phyloP scores from a whole-genome alignment of 495 filamentous ascomycete species.

The Xylaria venustula region DNA sequence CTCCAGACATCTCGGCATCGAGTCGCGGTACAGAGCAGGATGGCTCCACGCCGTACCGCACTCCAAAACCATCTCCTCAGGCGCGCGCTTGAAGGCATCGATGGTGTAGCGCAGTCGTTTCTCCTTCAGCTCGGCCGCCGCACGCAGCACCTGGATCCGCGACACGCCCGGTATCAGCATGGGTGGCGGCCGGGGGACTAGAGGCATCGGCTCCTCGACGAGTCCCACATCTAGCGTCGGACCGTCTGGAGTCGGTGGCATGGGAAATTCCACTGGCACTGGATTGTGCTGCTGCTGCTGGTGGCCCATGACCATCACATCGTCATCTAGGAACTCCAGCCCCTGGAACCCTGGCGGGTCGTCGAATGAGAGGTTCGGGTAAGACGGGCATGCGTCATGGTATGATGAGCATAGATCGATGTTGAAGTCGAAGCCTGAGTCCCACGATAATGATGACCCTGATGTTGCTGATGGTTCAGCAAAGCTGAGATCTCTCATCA shows the following conservation, averaged over 20 bases:
- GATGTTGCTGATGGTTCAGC: too few species aligned
- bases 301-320: neutral
- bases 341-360: neutral
- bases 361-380: constrained; percentile 6
- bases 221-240: neutral
- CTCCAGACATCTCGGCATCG: constrained; percentile 49
- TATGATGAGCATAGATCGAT: constrained; percentile 1
- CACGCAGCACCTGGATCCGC: constrained; percentile 1
- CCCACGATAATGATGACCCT: constrained; percentile 7
- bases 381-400: neutral
- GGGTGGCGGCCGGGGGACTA: neutral
- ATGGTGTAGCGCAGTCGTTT: constrained; percentile 46
- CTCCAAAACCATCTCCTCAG: constrained; percentile 47
- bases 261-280: too few species aligned
- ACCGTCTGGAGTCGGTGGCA: neutral
- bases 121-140: constrained; percentile 20
- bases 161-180: neutral
- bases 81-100: constrained; percentile 38
- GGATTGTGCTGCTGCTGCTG: too few species aligned
- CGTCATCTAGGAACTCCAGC: constrained; percentile 4
- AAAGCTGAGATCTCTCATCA: neutral
- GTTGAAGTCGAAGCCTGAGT: constrained; percentile 14
- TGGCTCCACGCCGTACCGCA: constrained; percentile 52
- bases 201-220: constrained; percentile 1
- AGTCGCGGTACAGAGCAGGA: constrained; percentile 41